These are phyloP conservation scores for Ustilago sp. DNA, from an alignment of 1,284 basidiomycete species.

Conservation along the genomic window DNA sequence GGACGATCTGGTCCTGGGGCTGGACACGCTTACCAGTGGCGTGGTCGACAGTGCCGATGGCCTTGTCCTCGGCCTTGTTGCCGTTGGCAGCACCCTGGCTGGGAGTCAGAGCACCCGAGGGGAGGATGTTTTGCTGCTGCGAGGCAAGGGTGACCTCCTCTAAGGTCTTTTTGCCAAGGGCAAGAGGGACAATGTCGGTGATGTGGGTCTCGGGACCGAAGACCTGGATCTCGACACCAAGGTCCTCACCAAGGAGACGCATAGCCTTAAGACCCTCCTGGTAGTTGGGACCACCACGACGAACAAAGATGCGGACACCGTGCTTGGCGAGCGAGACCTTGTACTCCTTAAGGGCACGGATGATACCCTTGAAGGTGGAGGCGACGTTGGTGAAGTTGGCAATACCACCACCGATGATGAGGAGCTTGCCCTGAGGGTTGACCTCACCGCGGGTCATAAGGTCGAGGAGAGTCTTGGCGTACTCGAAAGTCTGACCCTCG, in stretches of 20 bases:
- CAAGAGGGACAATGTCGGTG: conserved; percentile 97
- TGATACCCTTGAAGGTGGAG: conserved; percentile 99
- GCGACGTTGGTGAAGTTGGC: conserved; percentile 99
- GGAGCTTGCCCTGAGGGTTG: conserved; percentile 81
- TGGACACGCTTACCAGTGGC: conserved; percentile 80
- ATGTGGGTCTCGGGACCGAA: conserved; percentile 99
- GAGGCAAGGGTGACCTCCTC: conserved; percentile 69
- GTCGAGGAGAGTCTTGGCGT: conserved; percentile 98
- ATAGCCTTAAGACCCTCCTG: conserved; percentile 99
- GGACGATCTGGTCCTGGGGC: conserved; percentile 85
- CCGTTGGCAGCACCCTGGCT: conserved; percentile 45
- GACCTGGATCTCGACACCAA: conserved; percentile 94
- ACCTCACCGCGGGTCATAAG: conserved; percentile 82
- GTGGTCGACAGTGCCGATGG: conserved; percentile 81
- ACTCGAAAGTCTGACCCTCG: conserved; percentile 98
- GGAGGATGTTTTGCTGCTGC: conserved; percentile 69
- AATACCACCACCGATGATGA: conserved; percentile 99
- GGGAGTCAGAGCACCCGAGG: conserved; percentile 60
- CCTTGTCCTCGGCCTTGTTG: conserved; percentile 66
- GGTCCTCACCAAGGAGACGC: conserved; percentile 95
- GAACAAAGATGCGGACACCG: conserved; percentile 77
- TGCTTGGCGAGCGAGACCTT: conserved; percentile 72
- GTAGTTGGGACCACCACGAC: conserved; percentile 99
- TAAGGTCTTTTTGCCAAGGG: conserved; percentile 78
- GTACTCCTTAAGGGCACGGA: conserved; percentile 94